Evolutionary conservation across 306 rosid genomes (phyloP), one percentile per base, ranked within the genome.

Genomic region (Vigna reflexopilosa): DNA sequence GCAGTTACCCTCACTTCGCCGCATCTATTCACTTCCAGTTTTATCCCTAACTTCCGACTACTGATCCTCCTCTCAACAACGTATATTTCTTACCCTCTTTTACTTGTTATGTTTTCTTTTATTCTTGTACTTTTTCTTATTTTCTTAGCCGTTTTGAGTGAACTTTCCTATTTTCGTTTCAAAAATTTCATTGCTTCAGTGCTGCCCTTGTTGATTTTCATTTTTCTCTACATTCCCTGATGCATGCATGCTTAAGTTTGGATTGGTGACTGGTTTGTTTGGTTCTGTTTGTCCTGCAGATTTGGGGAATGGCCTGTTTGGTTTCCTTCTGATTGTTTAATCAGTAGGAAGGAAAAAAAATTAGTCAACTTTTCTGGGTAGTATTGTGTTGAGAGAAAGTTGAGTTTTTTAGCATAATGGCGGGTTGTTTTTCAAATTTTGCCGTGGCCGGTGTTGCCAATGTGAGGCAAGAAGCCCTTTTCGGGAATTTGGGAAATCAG

Each of bases 351-450:
- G 9, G 6, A 71, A 45, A 77, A 65, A 63, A 11, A 7, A 87
- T 85, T 83, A 1, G 88, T 88, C 85, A 83, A 89, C 59, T 76
- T 77, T 67, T 81, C 78, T 61, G 26, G 36, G 83, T 71, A 58
- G 44, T 70, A 70, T 45, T 56, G 73, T 74, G 55, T 75, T 59
- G 42, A 36, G 49, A 42, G 13, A 76, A 67, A 73, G 70, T 76
- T 1, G 72, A 49, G 22, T 9, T 40, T 63, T 73, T 65, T 64
- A 62, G 73, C 16, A 56, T 9, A 65, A 94, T 90, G 96, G 91
- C 87, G 17, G 85, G 84, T 68, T 84, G 73, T 77, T 79, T 88
- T 17, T 88, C 84, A 2, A 83, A 87, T 47, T 82, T 90, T 54
- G 81, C 90, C 68, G 61, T 80, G 16, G 85, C 86, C 3, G 76